Evolutionary conservation across 345 rosid species (phyloP).

Genomic region (Crucihimalaya himalaica): DNA sequence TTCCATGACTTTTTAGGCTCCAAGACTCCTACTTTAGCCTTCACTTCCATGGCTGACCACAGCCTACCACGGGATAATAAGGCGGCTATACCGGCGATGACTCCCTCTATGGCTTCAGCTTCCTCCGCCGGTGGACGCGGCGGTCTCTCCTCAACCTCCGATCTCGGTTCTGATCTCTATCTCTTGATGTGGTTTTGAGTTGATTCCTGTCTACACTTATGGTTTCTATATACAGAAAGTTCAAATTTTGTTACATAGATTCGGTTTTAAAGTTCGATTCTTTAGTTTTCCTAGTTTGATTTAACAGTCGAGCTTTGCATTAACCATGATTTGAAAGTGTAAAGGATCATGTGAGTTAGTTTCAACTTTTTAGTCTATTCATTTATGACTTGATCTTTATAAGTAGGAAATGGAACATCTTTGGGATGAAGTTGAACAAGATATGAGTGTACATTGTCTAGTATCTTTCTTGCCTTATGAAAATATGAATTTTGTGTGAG

Average conservation of each 20-base stretch:
- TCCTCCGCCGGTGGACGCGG: constrained; percentile 64
- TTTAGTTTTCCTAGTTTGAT: constrained; percentile 9
- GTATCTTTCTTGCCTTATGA: not conserved
- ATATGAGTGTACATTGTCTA: not conserved
- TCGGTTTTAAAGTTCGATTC: constrained; percentile 18
- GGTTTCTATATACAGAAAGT: constrained; percentile 27
- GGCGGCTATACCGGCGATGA: constrained; percentile 39
- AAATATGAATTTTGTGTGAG: constrained; percentile 26
- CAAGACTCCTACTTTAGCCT: constrained; percentile 51
- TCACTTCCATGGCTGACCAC: constrained; percentile 43
- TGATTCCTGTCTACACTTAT: constrained; percentile 21
- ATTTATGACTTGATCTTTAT: constrained; percentile 2
- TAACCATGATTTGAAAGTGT: not conserved
- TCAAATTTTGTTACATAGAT: constrained; percentile 1
- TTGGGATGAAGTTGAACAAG: constrained; percentile 19
- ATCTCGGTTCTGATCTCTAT: constrained; percentile 67
- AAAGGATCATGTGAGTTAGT: constrained; percentile 23
- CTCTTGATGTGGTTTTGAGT: constrained; percentile 1
- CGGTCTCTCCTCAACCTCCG: constrained; percentile 77
- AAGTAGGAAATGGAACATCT: constrained; percentile 25
- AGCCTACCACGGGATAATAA: constrained; percentile 38
- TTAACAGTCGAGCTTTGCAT: constrained; percentile 7
- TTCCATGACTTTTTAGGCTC: constrained; percentile 88
- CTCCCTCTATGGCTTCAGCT: constrained; percentile 53
- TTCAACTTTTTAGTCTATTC: constrained; percentile 6